Percentiles rank a stretch among this genome's conserved stretches.
Evolutionary conservation across 345 rosid species (phyloP).

Genomic region (Lepidium sativum): DNA sequence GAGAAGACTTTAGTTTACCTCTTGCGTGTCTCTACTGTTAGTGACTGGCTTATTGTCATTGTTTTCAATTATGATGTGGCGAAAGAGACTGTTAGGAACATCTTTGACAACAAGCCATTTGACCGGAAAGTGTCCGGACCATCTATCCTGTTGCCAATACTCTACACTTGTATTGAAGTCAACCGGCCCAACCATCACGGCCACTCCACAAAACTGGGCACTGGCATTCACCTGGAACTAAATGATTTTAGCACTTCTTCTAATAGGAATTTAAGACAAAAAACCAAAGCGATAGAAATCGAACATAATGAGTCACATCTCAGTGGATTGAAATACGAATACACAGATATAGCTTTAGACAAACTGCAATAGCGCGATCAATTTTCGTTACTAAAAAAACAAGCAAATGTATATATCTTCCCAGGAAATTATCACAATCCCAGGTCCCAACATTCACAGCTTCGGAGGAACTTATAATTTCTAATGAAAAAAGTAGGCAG

Average conservation of each 20-base stretch:
- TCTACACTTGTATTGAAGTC: constrained; percentile 73
- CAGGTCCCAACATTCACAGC: not conserved
- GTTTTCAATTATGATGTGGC: constrained; percentile 65
- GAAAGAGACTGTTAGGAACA: constrained; percentile 71
- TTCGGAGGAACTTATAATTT: constrained; percentile 3
- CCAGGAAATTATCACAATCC: not conserved
- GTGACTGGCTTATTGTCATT: constrained; percentile 88
- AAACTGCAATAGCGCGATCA: not conserved
- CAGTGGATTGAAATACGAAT: not conserved
- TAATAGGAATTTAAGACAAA: not conserved
- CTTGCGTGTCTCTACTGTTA: constrained; percentile 90
- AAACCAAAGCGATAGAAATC: not conserved
- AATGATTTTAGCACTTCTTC: not conserved
- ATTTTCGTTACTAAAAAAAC: not conserved
- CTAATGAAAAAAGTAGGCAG: not conserved
- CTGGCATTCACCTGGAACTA: constrained; percentile 69
- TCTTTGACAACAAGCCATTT: constrained; percentile 80
- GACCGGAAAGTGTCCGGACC: constrained; percentile 84
- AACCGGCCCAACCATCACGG: constrained; percentile 85
- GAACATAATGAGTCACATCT: not conserved
- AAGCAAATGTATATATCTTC: not conserved
- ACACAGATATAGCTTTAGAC: not conserved
- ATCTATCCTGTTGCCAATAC: constrained; percentile 89
- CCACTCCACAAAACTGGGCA: constrained; percentile 81
- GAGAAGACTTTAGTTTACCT: constrained; percentile 35